Evolutionary conservation across 495 filamentous ascomycete species (phyloP).

Genomic region (Penicillium roqueforti): DNA sequence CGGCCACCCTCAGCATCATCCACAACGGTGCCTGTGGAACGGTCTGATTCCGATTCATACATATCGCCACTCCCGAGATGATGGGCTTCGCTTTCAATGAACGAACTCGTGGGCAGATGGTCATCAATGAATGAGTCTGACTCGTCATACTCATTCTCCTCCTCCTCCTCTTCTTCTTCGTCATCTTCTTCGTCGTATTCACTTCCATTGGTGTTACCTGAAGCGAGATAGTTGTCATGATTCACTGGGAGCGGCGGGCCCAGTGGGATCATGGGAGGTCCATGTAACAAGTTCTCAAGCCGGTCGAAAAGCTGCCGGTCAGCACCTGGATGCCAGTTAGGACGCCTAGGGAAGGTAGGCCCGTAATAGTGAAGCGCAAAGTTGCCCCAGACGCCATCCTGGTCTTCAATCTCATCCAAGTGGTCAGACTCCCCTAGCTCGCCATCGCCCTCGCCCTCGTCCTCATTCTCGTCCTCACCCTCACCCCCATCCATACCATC

Average conservation of each 20-base stretch:
- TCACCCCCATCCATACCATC: constrained; percentile 34
- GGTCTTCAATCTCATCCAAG: constrained; percentile 28
- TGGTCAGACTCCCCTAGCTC: constrained; percentile 34
- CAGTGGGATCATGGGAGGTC: not conserved
- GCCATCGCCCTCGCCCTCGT: constrained; percentile 33
- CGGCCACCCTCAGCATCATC: not conserved
- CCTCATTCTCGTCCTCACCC: constrained; percentile 31
- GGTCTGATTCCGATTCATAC: constrained; percentile 4
- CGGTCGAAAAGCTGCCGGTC: not conserved
- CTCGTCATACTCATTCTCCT: constrained; percentile 34
- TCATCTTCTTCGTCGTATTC: constrained; percentile 21
- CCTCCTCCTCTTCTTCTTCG: constrained; percentile 33
- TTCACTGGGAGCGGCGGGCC: not conserved
- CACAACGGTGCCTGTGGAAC: constrained; percentile 1
- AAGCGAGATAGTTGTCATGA: not conserved
- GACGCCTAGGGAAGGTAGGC: not conserved
- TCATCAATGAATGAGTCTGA: constrained; percentile 39
- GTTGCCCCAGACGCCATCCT: constrained; percentile 20
- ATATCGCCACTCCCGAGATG: constrained; percentile 5
- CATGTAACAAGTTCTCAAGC: not conserved
- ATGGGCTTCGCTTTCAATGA: not conserved
- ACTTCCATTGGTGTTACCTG: not conserved
- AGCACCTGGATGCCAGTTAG: not conserved
- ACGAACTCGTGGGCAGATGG: constrained; percentile 1
- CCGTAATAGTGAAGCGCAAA: constrained; percentile 12